Evolutionary conservation across 257 asterid genomes (phyloP).

Genomic region (Gynochthodes officinalis): DNA sequence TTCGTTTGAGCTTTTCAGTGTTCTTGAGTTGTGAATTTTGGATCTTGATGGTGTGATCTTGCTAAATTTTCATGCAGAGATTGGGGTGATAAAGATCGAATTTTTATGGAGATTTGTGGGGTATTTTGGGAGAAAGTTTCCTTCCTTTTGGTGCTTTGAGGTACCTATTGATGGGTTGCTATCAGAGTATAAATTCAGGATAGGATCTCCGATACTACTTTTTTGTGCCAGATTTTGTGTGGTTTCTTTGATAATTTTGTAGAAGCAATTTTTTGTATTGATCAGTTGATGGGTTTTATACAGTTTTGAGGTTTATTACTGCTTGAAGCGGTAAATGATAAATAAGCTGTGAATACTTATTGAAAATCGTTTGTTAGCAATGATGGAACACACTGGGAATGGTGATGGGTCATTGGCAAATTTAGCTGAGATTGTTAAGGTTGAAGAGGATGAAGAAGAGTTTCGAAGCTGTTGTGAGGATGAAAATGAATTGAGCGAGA

Average conservation of each 20-base stretch:
- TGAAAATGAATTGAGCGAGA: slow-evolving; percentile 37
- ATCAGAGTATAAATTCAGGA: background rate
- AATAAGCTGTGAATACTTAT: slow-evolving; percentile 10
- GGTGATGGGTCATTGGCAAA: slow-evolving; percentile 19
- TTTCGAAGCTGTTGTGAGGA: slow-evolving; percentile 90
- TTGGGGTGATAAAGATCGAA: slow-evolving; percentile 17
- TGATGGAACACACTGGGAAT: slow-evolving; percentile 36
- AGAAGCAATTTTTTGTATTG: slow-evolving; percentile 2
- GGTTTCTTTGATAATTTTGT: background rate
- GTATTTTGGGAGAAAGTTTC: background rate
- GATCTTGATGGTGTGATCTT: slow-evolving; percentile 43
- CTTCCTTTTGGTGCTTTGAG: background rate
- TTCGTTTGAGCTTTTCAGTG: background rate
- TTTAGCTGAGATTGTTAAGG: slow-evolving; percentile 28
- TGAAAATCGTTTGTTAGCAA: slow-evolving; percentile 15
- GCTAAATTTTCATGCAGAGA: slow-evolving; percentile 40
- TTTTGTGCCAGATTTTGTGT: background rate
- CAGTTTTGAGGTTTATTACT: slow-evolving; percentile 1
- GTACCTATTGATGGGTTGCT: slow-evolving; percentile 3
- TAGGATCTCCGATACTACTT: background rate
- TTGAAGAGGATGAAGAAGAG: slow-evolving; percentile 88
- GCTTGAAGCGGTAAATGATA: slow-evolving; percentile 8
- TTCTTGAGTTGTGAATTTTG: slow-evolving; percentile 23
- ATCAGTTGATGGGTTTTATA: slow-evolving; percentile 4
- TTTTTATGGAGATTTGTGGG: slow-evolving; percentile 8